Base-by-base conservation (phyloP, 192 early-diverging fungal genomes). In the Dimargaris cristalligena region DNA sequence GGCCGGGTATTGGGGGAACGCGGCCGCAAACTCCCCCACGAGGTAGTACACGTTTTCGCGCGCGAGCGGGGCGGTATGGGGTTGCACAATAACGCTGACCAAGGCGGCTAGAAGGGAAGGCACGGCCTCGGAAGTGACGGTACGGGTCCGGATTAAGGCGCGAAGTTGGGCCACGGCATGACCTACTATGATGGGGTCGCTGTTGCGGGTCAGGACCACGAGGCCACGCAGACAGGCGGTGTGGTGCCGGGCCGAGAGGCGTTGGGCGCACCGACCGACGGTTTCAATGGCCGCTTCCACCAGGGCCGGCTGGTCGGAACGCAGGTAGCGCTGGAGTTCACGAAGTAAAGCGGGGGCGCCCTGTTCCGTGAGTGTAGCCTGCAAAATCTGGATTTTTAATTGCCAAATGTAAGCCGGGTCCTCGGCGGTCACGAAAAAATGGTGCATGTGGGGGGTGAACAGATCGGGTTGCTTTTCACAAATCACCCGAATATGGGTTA, bases 31-130 rank as follows among this genome's bases (percentile, higher is more conserved):
- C 59, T 91, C 85, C 29, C 88, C 81, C 25, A 97, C 81, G 45
- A 99, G 72, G 80, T 88, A 89, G 57, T 93, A 75, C 18, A 97
- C 80, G 29, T 83, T 81, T 3, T 93, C 90, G 14, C 89, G 72
- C 18, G 96, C 93, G 50, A 69, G 28, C 0, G 55, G 32, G 32
- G 34, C 9, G 13, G 33, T 34, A 54, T 54, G 10, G 32, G 34
- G 8, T n/a, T 26, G 22, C 20, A 34, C 26, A 3, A 57, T n/a
- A 22, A 57, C 13, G 20, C 55, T 34, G 28, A 57, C 3, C 13
- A 34, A 18, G 38, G 3, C 22, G 10, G n/a, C 22, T n/a, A 57
- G 33, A 4, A 57, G n/a, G 8, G 9, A 11, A 22, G 34, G 28
- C 18, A 57, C 4, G 1, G 23, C 22, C 3, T 25, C 33, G 34